These are phyloP conservation scores for Proliferodiscus dingleyae DNA, from an alignment of 2,329 filamentous ascomycete species.

Conservation along the genomic window DNA sequence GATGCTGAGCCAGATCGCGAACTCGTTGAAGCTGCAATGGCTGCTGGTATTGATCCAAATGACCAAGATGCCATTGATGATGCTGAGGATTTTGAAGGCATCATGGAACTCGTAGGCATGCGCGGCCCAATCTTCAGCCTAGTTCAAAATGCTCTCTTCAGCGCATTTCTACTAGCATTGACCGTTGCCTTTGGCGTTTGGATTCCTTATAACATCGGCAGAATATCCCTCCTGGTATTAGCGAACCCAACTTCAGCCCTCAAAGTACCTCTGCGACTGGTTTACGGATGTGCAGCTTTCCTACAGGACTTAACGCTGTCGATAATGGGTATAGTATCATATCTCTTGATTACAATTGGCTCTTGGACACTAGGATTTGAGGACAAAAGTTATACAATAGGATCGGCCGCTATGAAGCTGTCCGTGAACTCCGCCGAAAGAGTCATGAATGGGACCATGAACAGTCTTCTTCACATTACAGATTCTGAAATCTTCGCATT, in stretches of 20 bases:
- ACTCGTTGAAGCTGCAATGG: conserved; percentile 58
- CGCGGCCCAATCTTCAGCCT: conserved; percentile 85
- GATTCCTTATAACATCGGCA: conserved; percentile 87
- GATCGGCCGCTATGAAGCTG: conserved; percentile 19
- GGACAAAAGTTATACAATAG: conserved; percentile 4
- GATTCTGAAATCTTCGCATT: conserved; percentile 68
- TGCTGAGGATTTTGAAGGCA: conserved; percentile 90
- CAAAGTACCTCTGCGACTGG: conserved; percentile 64
- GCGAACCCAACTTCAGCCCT: conserved; percentile 70
- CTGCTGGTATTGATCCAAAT: conserved; percentile 66
- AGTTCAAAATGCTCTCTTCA: conserved; percentile 93
- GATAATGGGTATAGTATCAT: conserved; percentile 51
- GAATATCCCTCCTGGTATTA: conserved; percentile 72
- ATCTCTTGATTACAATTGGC: conserved; percentile 20
- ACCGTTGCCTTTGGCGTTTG: conserved; percentile 84
- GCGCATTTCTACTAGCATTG: conserved; percentile 80
- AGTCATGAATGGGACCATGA: conserved; percentile 46
- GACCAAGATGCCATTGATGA: conserved; percentile 76
- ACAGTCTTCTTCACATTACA: conserved; percentile 39
- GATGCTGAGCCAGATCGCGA: conserved; percentile 47
- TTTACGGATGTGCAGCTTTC: conserved; percentile 72
- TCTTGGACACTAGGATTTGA: conserved; percentile 1
- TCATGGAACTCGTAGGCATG: conserved; percentile 95
- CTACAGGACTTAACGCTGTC: conserved; percentile 72
- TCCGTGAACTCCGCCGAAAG: conserved; percentile 28